These are phyloP conservation scores for Lolium multiflorum DNA, from an alignment of 176 grass and related monocot genomes.

Conservation along the genomic window DNA sequence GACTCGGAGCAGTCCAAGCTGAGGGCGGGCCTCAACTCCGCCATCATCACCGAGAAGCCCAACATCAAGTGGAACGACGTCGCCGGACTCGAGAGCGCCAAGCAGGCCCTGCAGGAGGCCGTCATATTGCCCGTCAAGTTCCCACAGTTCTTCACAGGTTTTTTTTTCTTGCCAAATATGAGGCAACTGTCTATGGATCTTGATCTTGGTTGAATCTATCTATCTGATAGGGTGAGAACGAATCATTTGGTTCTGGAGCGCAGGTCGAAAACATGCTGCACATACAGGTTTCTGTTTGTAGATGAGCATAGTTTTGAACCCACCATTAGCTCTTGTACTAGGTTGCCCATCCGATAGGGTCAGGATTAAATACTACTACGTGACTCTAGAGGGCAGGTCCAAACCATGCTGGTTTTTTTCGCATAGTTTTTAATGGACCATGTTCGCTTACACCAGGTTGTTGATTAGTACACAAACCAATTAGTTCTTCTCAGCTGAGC, in stretches of 20 bases:
- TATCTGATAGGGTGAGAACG: background rate
- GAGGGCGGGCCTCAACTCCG: slow-evolving; percentile 82
- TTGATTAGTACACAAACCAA: no score
- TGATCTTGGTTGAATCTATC: background rate
- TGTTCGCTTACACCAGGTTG: no score
- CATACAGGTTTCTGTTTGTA: background rate
- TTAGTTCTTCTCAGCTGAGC: no score
- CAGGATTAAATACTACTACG: no score
- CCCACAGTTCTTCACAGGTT: slow-evolving; percentile 98
- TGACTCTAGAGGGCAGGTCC: no score
- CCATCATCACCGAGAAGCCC: slow-evolving; percentile 95
- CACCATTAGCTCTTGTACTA: background rate
- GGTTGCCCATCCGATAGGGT: no score
- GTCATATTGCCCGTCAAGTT: slow-evolving; percentile 99
- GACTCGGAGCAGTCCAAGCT: slow-evolving; percentile 94
- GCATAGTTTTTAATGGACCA: no score
- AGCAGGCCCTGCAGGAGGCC: slow-evolving; percentile 96
- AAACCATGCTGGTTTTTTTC: no score
- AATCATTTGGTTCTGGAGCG: background rate
- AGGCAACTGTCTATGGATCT: background rate
- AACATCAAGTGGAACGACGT: slow-evolving; percentile 99
- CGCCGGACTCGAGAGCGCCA: slow-evolving; percentile 88
- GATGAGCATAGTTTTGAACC: background rate
- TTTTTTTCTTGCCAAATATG: background rate
- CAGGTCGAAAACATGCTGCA: background rate